Percentiles rank a stretch among this genome's conserved stretches.
phyloP scores from a whole-genome alignment of 768 basidiomycete species.

The Leccinum ochraceum region DNA sequence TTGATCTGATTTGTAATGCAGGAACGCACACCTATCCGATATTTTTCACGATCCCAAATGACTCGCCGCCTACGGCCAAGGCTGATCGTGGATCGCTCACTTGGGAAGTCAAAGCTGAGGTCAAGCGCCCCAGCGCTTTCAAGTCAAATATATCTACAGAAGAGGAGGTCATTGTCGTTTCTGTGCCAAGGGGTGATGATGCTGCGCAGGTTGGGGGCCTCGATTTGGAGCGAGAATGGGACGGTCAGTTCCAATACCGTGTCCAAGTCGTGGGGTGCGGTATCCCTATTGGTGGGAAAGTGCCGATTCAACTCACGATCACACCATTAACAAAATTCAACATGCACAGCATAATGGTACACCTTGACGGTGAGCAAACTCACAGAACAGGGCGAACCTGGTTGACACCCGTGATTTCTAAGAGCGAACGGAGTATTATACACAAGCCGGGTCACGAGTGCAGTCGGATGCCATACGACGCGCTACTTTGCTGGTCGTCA shows the following conservation, averaged over 20 bases:
- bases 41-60: slow-evolving; percentile 81
- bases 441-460: slow-evolving; percentile 62
- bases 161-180: slow-evolving; percentile 74
- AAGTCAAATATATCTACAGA: slow-evolving; percentile 66
- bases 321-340: slow-evolving; percentile 85
- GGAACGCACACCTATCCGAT: slow-evolving; percentile 95
- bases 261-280: slow-evolving; percentile 72
- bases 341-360: slow-evolving; percentile 68
- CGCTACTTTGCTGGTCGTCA: slow-evolving; percentile 63
- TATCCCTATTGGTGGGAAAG: slow-evolving; percentile 79
- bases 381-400: neutral
- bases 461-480: slow-evolving; percentile 67
- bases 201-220: slow-evolving; percentile 74
- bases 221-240: slow-evolving; percentile 89
- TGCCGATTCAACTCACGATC: slow-evolving; percentile 79
- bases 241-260: slow-evolving; percentile 80
- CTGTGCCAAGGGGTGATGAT: slow-evolving; percentile 52
- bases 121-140: slow-evolving; percentile 81
- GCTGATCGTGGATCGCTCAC: slow-evolving; percentile 74
- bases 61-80: slow-evolving; percentile 74
- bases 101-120: slow-evolving; percentile 81
- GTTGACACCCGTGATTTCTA: slow-evolving; percentile 1
- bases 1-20: slow-evolving; percentile 54
- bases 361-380: slow-evolving; percentile 71
- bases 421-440: slow-evolving; percentile 86